Evolutionary conservation across 2,329 filamentous ascomycete species (phyloP), one percentile per base, ranked within the genome.

Genomic region (Fusarium sp.): DNA sequence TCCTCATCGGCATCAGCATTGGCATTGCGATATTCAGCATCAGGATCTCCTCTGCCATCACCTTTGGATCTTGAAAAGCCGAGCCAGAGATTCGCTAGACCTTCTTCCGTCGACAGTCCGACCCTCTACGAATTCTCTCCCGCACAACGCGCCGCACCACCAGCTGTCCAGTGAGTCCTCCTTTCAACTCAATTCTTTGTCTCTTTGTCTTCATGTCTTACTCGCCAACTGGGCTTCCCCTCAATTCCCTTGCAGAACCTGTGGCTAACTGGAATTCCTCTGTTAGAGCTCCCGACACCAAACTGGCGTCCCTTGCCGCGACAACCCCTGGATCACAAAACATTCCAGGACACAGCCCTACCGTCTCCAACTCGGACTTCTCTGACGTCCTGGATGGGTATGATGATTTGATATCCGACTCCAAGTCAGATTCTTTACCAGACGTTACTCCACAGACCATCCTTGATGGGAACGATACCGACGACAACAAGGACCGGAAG

Each of bases 51-150:
- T 46, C 52, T 74, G n/a, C 73, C 74, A 12, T 77, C 79, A 37
- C 78, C 73, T 48, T 76, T 80, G 53, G 80, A 83, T 62, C 78
- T 85, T 23, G 80, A 82, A 41, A 81, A 81, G 65, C 84, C 86
- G n/a, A 84, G 85, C 47, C 82, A 84, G 65, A 79, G 86, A 49
- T 88, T 86, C 74, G 82, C 82, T n/a, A 82, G 87, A 64, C 84
- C 85, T 31, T 85, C 79, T 70, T 85, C 86, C 16, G 76, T 88
- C 56, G 87, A 90, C 76, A 89, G 87, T 75, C 88, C 87, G 64
- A 89, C 86, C 31, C 79, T 90, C 48, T 89, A 90, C 84, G 86
- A 88, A 73, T 88, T 87, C 72, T 84, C 84, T 41, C 58, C 72
- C 21, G 64, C 72, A 50, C 57, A 69, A 42, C 64, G 70, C 44